Evolutionary conservation across 129 eudicot genomes (phyloP), one percentile per base, ranked within the genome.

Genomic region (Centella asiatica): DNA sequence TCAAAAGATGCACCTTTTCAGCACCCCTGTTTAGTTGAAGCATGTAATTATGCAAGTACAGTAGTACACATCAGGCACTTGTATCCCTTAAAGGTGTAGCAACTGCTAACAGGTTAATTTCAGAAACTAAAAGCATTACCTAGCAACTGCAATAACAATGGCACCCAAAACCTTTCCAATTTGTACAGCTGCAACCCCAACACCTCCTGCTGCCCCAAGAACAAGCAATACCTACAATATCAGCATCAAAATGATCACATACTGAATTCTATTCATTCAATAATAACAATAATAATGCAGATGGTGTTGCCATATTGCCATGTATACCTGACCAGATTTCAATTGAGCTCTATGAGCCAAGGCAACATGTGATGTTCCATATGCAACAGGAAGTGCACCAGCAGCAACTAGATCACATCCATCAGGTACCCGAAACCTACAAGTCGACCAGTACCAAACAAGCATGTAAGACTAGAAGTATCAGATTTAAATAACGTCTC

Each of bases 131-230:
- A 46, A n/a, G n/a, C 61, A 60, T 51, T 75, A 85, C 99, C 99
- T 87, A 23, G 96, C 99, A 55, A 82, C 95, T 26, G 99, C 95
- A 44, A 93, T 73, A 71, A 87, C 96, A 47, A 50, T 63, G 56
- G 99, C 99, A 31, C 99, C 99, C 58, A 81, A 78, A 69, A 77
- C 81, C 77, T 93, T 93, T 36, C 99, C 99, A 20, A 93, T 93
- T 70, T 93, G 99, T 66, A 93, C 92, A 72, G 99, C 99, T 53
- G 99, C 85, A 61, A 93, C 79, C 60, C 99, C 99, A 44, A 93
- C 99, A 57, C 99, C 99, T 74, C 99, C 99, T 26, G 99, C 99
- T 31, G 99, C 99, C 61, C 99, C 99, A 56, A 93, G 96, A 74
- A 93, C 99, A 69, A 93, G 73, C 79, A 93, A 66, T 44, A 93